A percentile compares a stretch with the other conserved stretches of the same genome.
phyloP scores from a whole-genome alignment of 208 protist genomes.

The Crithidia thermophila region DNA sequence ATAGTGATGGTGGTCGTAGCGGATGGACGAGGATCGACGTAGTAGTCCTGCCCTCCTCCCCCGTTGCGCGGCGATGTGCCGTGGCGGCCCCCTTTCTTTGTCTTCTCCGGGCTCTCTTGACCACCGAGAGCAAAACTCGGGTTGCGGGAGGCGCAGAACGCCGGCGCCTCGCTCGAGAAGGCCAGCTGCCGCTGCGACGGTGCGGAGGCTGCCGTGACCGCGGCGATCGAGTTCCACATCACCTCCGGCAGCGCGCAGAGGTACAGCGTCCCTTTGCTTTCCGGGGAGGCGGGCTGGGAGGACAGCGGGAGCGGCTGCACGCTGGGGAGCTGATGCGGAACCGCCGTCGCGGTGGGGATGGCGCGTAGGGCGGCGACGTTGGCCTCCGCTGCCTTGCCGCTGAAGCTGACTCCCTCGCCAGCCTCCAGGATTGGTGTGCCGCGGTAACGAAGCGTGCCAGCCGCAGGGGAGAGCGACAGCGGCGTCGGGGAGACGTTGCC shows the following conservation, averaged over 20 bases:
- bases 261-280: constrained; percentile 12
- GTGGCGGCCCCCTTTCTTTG: not conserved
- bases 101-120: not conserved
- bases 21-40: no score
- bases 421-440: constrained; percentile 4
- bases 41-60: not conserved
- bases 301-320: no score
- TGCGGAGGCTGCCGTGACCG: constrained; percentile 8
- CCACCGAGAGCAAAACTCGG: constrained; percentile 5
- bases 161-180: constrained; percentile 19
- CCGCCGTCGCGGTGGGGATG: constrained; percentile 7
- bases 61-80: not conserved
- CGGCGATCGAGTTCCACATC: constrained; percentile 23
- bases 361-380: not conserved
- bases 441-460: not conserved
- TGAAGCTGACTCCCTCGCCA: no score
- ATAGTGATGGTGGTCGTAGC: no score
- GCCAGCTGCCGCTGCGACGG: constrained; percentile 22
- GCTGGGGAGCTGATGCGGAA: not conserved
- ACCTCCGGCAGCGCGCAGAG: constrained; percentile 25
- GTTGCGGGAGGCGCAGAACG: constrained; percentile 11
- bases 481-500: not conserved
- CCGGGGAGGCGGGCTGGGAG: not conserved
- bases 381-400: not conserved
- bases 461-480: not conserved